These are phyloP conservation scores for Curvularia spicifera DNA, from an alignment of 2,329 filamentous ascomycete species.

Conservation along the genomic window DNA sequence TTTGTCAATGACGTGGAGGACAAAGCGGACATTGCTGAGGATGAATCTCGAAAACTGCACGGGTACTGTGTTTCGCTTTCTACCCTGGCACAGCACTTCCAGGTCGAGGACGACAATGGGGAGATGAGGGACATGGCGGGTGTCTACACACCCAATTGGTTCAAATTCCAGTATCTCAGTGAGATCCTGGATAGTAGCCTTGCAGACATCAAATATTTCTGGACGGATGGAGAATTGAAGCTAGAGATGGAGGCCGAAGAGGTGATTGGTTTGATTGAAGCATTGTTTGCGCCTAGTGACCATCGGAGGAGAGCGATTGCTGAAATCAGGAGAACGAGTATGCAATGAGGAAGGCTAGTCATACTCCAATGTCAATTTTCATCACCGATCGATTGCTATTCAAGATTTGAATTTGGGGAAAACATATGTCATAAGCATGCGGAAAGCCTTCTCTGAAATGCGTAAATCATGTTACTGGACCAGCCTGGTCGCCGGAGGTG, in stretches of 20 bases:
- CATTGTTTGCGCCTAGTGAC: slow-evolving; percentile 68
- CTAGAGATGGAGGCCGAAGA: slow-evolving; percentile 68
- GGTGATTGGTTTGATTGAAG: slow-evolving; percentile 67
- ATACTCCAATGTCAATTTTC: neutral
- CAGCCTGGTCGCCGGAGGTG: slow-evolving; percentile 22
- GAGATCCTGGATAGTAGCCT: slow-evolving; percentile 69
- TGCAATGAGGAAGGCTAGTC: slow-evolving; percentile 19
- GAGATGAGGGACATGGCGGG: slow-evolving; percentile 62
- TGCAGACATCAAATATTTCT: slow-evolving; percentile 70
- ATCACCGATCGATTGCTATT: neutral
- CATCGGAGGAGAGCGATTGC: slow-evolving; percentile 63
- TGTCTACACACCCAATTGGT: slow-evolving; percentile 68
- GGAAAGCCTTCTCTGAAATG: too few relatives aligned
- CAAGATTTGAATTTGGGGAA: neutral
- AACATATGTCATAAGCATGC: neutral
- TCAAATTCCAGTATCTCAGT: slow-evolving; percentile 68
- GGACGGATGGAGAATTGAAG: slow-evolving; percentile 68
- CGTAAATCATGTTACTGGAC: neutral
- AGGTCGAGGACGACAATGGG: slow-evolving; percentile 52
- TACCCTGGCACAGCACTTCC: slow-evolving; percentile 63
- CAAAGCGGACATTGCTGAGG: slow-evolving; percentile 67
- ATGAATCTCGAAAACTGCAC: slow-evolving; percentile 66
- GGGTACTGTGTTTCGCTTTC: slow-evolving; percentile 63
- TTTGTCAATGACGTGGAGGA: slow-evolving; percentile 68
- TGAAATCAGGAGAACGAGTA: slow-evolving; percentile 56